Base-by-base conservation (phyloP, 768 basidiomycete genomes). In the Clavulina sp. region DNA sequence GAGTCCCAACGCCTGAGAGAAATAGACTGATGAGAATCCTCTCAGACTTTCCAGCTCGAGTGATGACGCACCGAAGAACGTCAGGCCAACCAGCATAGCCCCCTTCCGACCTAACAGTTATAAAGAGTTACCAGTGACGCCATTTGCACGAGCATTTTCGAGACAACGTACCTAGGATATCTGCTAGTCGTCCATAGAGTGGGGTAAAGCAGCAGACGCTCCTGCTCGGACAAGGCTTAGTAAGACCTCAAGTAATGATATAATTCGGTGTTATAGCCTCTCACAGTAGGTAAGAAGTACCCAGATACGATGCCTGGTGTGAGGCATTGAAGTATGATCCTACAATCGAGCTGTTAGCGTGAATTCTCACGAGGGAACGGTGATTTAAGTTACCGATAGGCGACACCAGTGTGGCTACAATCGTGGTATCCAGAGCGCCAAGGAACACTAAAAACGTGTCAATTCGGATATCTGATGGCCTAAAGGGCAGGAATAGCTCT, bases 221-320 rank as follows among this genome's bases (percentile, higher is more conserved):
- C 43, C 43, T 46, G 1, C n/a, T n/a, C n/a, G n/a, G n/a, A n/a
- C n/a, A n/a, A n/a, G n/a, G n/a, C n/a, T 46, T 16, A 46, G 26
- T 24, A 13, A 1, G 9, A 9, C 9, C 13, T 9, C 9, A 26
- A 13, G 9, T 24, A 46, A 28, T 9, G 43, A 16, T 24, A 13
- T n/a, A n/a, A n/a, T n/a, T n/a, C n/a, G n/a, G n/a, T n/a, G n/a
- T n/a, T 24, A 28, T 13, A 28, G 26, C 13, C 13, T 16, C 13
- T 77, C 84, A 86, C 41, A 91, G 70, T 57, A 92, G 68, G 68
- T 91, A 91, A 9, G 85, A 75, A 9, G 87, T 88, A 30, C 85
- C 91, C 53, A 95, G 79, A 65, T 92, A 91, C 1, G 84, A 84
- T 13, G 85, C 74, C 56, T 83, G 63, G 46, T 62, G 55, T 16